phyloP scores from a whole-genome alignment of 2,329 filamentous ascomycete genomes.

The Cordyceps pruinosa region DNA sequence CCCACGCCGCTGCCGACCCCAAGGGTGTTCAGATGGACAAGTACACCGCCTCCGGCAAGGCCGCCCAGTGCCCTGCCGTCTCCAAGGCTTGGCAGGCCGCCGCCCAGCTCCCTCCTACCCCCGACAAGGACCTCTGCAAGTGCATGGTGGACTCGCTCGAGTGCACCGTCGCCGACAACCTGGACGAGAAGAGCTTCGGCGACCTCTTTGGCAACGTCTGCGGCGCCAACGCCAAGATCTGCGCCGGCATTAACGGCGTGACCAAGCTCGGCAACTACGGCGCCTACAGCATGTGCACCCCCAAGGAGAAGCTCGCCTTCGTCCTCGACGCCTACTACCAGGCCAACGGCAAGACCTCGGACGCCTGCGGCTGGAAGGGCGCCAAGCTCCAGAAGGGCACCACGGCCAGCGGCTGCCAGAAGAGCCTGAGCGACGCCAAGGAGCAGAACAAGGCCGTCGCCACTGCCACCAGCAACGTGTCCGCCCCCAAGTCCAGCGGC shows the following conservation, averaged over 20 bases:
- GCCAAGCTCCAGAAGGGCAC: slow-evolving; percentile 48
- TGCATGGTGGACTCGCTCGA: slow-evolving; percentile 75
- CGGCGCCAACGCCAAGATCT: slow-evolving; percentile 48
- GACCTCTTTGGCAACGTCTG: slow-evolving; percentile 71
- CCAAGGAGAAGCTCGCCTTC: slow-evolving; percentile 64
- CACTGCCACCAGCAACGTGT: slow-evolving; percentile 36
- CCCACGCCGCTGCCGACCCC: slow-evolving; percentile 62
- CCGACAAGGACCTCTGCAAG: slow-evolving; percentile 69
- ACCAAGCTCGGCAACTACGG: slow-evolving; percentile 63
- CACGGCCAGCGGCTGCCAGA: slow-evolving; percentile 47
- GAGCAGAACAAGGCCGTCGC: slow-evolving; percentile 42
- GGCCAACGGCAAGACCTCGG: slow-evolving; percentile 42
- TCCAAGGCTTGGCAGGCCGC: slow-evolving; percentile 54
- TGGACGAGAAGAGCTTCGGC: slow-evolving; percentile 53
- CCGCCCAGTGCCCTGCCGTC: slow-evolving; percentile 64
- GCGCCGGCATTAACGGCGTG: slow-evolving; percentile 63
- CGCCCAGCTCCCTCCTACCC: slow-evolving; percentile 68
- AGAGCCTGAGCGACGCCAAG: slow-evolving; percentile 57
- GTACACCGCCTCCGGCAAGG: slow-evolving; percentile 70
- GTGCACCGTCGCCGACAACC: slow-evolving; percentile 58
- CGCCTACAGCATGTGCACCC: slow-evolving; percentile 69
- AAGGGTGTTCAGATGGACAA: slow-evolving; percentile 55
- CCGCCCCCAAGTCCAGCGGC: slow-evolving; percentile 23
- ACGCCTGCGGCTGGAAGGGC: slow-evolving; percentile 67
- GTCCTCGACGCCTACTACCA: slow-evolving; percentile 39